phyloP scores from a whole-genome alignment of 352 stramenopile species.

The Blastocystis sp. region DNA sequence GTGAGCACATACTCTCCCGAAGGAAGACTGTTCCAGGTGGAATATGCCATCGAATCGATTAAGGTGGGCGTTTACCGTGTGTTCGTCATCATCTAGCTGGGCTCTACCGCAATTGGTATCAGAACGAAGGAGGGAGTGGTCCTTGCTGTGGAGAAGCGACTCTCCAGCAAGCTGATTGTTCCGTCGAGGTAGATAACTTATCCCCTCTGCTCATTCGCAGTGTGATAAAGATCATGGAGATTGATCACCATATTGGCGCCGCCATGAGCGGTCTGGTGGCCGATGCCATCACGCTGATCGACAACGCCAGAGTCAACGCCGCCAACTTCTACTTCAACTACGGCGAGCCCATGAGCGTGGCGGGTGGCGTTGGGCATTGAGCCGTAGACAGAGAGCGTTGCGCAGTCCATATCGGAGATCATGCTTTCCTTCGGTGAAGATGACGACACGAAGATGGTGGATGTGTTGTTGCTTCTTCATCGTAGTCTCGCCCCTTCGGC shows the following conservation, averaged over 20 bases:
- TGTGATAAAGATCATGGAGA: constrained; percentile 99
- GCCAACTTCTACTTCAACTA: constrained; percentile 94
- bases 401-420: constrained; percentile 95
- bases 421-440: constrained; percentile 90
- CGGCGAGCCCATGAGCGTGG: constrained; percentile 92
- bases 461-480: neutral
- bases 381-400: constrained; percentile 83
- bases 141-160: constrained; percentile 95
- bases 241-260: constrained; percentile 93
- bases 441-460: constrained; percentile 85
- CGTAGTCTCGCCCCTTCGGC: constrained; percentile 89
- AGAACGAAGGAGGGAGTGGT: constrained; percentile 94
- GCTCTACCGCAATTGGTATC: constrained; percentile 94
- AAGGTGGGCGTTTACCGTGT: constrained; percentile 76
- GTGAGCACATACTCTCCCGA: constrained; percentile 99
- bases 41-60: constrained; percentile 97
- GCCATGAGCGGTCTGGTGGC: constrained; percentile 97
- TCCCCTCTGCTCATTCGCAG: constrained; percentile 74
- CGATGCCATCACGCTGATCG: constrained; percentile 94
- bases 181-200: constrained; percentile 76
- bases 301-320: constrained; percentile 95
- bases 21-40: constrained; percentile 95
- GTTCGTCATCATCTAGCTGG: constrained; percentile 77
- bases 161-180: constrained; percentile 92
- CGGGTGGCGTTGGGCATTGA: neutral